A percentile compares a stretch with the other conserved stretches of the same genome.
Conservation (phyloP, 2,329 filamentous ascomycete genomes). For the Teratosphaeria epicoccoides region DNA sequence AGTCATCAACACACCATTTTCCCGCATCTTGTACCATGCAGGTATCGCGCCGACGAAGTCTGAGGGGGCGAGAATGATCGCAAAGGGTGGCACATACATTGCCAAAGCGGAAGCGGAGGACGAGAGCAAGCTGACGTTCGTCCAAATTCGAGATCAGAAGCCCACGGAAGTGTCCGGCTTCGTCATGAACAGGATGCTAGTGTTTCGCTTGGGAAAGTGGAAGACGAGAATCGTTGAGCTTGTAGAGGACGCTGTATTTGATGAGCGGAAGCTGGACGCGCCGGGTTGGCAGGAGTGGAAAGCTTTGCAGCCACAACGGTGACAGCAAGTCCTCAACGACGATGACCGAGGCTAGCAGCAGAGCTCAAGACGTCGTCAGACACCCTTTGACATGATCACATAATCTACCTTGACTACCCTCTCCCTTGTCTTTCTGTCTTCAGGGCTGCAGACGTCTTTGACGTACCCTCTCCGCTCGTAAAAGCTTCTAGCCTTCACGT, state of each 20-base stretch:
- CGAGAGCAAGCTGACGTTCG: slow-evolving; percentile 48
- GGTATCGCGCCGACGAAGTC: slow-evolving; percentile 22
- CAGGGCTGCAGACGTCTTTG: slow-evolving; percentile 44
- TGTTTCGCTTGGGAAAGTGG: slow-evolving; percentile 50
- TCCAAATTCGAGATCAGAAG: slow-evolving; percentile 50
- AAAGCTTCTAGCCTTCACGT: slow-evolving; percentile 47
- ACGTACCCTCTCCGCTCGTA: slow-evolving; percentile 51
- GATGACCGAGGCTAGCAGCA: background rate
- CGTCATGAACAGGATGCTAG: slow-evolving; percentile 46
- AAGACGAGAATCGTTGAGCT: slow-evolving; percentile 48
- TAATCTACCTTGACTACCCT: slow-evolving; percentile 41
- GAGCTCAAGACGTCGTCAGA: background rate
- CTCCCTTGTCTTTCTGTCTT: slow-evolving; percentile 38
- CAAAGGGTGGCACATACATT: slow-evolving; percentile 25
- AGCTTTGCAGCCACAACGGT: background rate
- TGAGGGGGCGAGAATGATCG: slow-evolving; percentile 21
- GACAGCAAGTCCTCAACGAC: background rate
- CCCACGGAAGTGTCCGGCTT: slow-evolving; percentile 49
- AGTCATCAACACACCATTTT: slow-evolving; percentile 18
- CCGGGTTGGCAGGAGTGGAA: slow-evolving; percentile 41
- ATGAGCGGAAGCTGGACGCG: slow-evolving; percentile 33
- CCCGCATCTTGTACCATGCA: slow-evolving; percentile 23
- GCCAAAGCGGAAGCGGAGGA: slow-evolving; percentile 22
- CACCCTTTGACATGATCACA: slow-evolving; percentile 41
- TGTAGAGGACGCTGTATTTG: slow-evolving; percentile 44